A percentile compares a stretch with the other conserved stretches of the same genome.
phyloP scores from a whole-genome alignment of 140 eudicot genomes.

The Anethum foeniculum region DNA sequence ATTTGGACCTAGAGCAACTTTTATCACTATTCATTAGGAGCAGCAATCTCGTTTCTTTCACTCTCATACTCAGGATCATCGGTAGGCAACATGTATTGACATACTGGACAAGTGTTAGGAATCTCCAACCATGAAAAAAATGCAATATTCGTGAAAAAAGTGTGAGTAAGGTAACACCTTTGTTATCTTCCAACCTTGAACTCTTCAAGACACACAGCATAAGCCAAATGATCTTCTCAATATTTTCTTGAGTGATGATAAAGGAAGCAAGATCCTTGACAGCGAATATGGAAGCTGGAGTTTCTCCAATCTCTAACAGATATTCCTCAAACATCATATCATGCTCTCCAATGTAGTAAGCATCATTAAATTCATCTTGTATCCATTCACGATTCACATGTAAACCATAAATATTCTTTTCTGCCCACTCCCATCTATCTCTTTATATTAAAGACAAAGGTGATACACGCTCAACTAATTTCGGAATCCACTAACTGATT shows the following conservation, averaged over 20 bases:
- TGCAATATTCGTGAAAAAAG: constrained; percentile 60
- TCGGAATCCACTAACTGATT: no score
- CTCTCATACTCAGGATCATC: constrained; percentile 2
- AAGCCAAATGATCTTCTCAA: constrained; percentile 28
- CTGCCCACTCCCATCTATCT: no score
- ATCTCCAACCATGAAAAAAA: constrained; percentile 56
- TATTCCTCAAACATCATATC: background rate
- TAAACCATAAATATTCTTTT: no score
- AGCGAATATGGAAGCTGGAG: background rate
- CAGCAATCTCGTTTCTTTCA: no score
- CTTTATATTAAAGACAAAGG: no score
- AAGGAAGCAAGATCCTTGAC: background rate
- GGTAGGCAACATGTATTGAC: constrained; percentile 39
- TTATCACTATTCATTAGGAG: no score
- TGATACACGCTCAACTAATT: no score
- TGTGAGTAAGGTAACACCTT: constrained; percentile 60
- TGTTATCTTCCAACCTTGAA: constrained; percentile 44
- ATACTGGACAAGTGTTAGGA: constrained; percentile 67
- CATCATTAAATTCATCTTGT: background rate
- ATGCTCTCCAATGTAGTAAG: background rate
- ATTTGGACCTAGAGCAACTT: no score
- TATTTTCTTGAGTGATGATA: background rate
- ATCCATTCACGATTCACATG: no score
- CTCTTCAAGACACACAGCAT: constrained; percentile 74
- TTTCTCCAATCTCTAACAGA: background rate